Percentiles rank a stretch among this genome's conserved stretches.
Conservation (phyloP, 2,329 filamentous ascomycete species). For the Exophiala sideris region DNA sequence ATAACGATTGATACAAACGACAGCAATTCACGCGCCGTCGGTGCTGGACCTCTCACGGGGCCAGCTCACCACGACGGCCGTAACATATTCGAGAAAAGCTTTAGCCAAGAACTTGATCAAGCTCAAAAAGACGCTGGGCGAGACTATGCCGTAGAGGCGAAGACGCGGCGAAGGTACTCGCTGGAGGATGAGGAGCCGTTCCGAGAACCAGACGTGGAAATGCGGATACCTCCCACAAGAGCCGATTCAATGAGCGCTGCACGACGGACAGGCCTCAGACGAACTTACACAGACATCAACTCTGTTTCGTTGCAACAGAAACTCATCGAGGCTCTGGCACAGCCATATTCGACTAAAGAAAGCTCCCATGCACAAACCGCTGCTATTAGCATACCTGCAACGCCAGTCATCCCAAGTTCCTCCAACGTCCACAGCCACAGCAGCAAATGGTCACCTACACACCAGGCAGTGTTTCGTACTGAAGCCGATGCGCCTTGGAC, state of each 20-base stretch:
- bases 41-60: slow-evolving; percentile 69
- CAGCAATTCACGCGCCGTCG: slow-evolving; percentile 40
- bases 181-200: slow-evolving; percentile 19
- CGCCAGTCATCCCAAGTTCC: slow-evolving; percentile 1
- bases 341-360: slow-evolving; percentile 67
- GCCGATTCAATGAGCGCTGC: slow-evolving; percentile 36
- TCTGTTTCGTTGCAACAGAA: slow-evolving; percentile 74
- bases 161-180: slow-evolving; percentile 17
- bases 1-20: slow-evolving; percentile 62
- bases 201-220: slow-evolving; percentile 21
- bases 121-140: slow-evolving; percentile 36
- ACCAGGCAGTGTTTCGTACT: slow-evolving; percentile 98
- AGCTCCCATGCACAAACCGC: slow-evolving; percentile 38
- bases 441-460: slow-evolving; percentile 82
- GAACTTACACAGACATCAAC: slow-evolving; percentile 81
- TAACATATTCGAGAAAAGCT: slow-evolving; percentile 83
- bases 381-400: slow-evolving; percentile 30
- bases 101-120: slow-evolving; percentile 54
- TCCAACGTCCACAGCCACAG: slow-evolving; percentile 78
- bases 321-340: slow-evolving; percentile 78
- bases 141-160: slow-evolving; percentile 4
- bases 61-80: slow-evolving; percentile 69
- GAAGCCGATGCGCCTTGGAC: slow-evolving; percentile 88
- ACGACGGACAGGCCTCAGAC: slow-evolving; percentile 68
- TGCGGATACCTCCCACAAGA: slow-evolving; percentile 20